Evolutionary conservation across 768 basidiomycete genomes (phyloP), one percentile per base, ranked within the genome.

Genomic region (Auricularia sp.): DNA sequence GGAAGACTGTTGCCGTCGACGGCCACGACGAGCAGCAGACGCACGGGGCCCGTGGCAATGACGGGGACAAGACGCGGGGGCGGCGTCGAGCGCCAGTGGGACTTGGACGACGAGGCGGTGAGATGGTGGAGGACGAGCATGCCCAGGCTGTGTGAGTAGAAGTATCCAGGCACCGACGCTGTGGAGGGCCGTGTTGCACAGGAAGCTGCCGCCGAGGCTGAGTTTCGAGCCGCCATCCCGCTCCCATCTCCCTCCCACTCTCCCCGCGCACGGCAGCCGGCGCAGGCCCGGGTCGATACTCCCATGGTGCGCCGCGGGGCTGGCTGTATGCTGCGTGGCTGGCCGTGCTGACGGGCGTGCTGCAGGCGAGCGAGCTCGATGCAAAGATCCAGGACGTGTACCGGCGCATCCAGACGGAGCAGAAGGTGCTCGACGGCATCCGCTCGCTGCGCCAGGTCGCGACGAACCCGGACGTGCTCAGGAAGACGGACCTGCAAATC

Each of bases 321-420:
- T 1, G 7, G 39, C 8, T 14, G 8, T 42, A 7, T 42, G 12
- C 7, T 0, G 39, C 29, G 39, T 14, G 39, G 8, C 39, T 7
- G 39, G 39, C 12, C 39, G 29, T 29, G 12, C 39, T 42, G 39
- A 42, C 7, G 8, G 39, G 8, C 39, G 8, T 14, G 8, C 39
- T 7, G 39, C 62, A 70, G 69, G 61, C 65, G 62, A 43, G 67
- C 35, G 71, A 72, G 62, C 80, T 93, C 77, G 91, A 93, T 84
- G 87, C 87, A 84, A 95, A 94, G 84, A 93, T 95, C 74, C 86
- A 87, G 74, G 91, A 93, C 76, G 86, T 94, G 71, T 85, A 87
- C 78, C 88, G 85, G 76, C 89, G 90, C 75, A 94, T 96, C 74
- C 84, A 88, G 78, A 93, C 89, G 42, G 92, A 96, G 78, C 89